Percentiles rank a stretch among this genome's conserved stretches.
phyloP scores from a whole-genome alignment of 352 stramenopile genomes.

The Globisporangium lucens region DNA sequence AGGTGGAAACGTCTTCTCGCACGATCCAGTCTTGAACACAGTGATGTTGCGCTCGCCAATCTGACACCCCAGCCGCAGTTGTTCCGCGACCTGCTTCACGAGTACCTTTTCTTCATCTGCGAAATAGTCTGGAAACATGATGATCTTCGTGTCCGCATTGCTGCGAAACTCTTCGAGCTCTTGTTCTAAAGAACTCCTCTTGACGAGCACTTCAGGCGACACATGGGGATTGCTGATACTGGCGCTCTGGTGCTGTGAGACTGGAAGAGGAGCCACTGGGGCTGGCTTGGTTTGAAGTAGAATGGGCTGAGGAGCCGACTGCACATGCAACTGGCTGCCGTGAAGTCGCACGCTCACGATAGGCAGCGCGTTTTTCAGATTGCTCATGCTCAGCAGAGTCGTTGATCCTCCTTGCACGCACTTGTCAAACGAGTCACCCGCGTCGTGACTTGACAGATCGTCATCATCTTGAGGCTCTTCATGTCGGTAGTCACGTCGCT shows the following conservation, averaged over 20 bases:
- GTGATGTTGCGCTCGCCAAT: conserved; percentile 57
- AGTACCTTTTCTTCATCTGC: conserved; percentile 49
- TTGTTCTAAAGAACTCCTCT: conserved; percentile 45
- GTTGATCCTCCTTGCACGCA: background rate
- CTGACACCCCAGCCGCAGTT: conserved; percentile 56
- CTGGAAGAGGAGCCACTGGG: background rate
- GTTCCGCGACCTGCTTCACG: conserved; percentile 44
- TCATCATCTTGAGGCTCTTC: conserved; percentile 10
- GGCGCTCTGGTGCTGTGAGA: background rate
- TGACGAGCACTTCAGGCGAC: conserved; percentile 5
- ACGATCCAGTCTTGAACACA: conserved; percentile 52
- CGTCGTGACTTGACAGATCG: background rate
- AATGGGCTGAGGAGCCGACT: background rate
- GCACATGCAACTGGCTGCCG: conserved; percentile 13
- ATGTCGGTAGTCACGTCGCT: background rate
- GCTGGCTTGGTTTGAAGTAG: background rate
- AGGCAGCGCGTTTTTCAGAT: background rate
- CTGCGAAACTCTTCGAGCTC: conserved; percentile 59
- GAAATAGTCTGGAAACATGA: conserved; percentile 71
- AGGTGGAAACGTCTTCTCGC: conserved; percentile 15
- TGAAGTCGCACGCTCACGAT: conserved; percentile 12
- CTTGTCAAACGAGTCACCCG: conserved; percentile 2
- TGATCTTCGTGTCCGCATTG: conserved; percentile 45
- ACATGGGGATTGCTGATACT: background rate
- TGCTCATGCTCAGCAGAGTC: conserved; percentile 7